These are phyloP conservation scores for Diospyros kaki DNA, from an alignment of 148 eudicot genomes.

Conservation along the genomic window DNA sequence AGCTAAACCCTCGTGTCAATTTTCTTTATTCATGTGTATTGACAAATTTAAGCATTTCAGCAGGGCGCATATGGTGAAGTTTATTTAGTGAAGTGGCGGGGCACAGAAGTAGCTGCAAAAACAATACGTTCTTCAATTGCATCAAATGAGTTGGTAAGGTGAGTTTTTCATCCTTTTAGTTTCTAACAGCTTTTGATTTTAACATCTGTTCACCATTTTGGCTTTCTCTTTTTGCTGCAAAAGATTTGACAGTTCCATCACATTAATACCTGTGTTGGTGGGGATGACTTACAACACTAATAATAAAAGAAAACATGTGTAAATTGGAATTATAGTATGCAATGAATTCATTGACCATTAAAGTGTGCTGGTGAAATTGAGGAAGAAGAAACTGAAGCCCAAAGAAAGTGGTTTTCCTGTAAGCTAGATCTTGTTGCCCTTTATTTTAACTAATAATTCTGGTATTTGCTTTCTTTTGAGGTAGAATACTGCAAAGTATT, in stretches of 20 bases:
- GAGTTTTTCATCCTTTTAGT: constrained; percentile 5
- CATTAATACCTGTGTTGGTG: background rate
- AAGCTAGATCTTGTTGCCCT: background rate
- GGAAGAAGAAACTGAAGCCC: background rate
- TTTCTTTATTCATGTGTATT: background rate
- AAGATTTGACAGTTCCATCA: background rate
- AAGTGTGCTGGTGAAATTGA: background rate
- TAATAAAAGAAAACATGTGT: background rate
- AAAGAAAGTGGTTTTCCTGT: background rate
- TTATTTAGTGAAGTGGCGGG: constrained; percentile 45
- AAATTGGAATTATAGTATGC: background rate
- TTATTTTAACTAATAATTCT: background rate
- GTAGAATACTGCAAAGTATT: too few species aligned
- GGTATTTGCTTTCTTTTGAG: background rate
- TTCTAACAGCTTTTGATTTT: background rate
- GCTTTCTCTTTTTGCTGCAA: background rate
- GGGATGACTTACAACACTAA: background rate
- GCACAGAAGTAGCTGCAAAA: constrained; percentile 49
- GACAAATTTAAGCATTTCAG: constrained; percentile 7
- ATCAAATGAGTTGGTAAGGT: constrained; percentile 38
- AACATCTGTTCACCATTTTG: background rate
- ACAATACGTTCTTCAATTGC: constrained; percentile 47
- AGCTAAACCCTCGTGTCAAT: background rate
- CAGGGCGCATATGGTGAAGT: constrained; percentile 48
- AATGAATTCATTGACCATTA: background rate